phyloP scores from a whole-genome alignment of 208 protist genomes.

The Leishmania arabica region DNA sequence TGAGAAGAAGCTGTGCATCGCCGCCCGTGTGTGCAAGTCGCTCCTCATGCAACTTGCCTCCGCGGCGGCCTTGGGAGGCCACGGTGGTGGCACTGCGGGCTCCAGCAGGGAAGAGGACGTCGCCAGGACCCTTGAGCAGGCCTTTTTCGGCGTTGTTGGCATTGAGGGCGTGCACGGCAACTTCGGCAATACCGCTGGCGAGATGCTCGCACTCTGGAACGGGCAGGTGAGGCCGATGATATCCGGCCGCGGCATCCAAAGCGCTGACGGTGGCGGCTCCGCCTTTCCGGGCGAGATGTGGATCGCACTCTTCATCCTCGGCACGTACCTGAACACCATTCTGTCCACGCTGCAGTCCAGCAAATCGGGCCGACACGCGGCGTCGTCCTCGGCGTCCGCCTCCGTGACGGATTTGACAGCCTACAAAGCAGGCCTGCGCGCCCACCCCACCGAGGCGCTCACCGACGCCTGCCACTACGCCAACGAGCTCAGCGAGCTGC shows the following conservation, averaged over 20 bases:
- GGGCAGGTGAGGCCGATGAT: slow-evolving; percentile 23
- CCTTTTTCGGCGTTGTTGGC: slow-evolving; percentile 61
- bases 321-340: slow-evolving; percentile 68
- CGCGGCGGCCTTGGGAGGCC: slow-evolving; percentile 1
- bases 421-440: slow-evolving; percentile 36
- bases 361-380: not conserved
- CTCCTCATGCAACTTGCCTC: slow-evolving; percentile 32
- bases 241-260: not conserved
- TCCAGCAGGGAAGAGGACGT: slow-evolving; percentile 29
- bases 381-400: not conserved
- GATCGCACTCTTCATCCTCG: slow-evolving; percentile 65
- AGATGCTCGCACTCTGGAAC: slow-evolving; percentile 66
- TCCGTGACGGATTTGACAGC: slow-evolving; percentile 14
- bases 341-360: slow-evolving; percentile 19
- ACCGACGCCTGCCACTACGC: slow-evolving; percentile 57
- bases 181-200: slow-evolving; percentile 38
- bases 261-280: not conserved
- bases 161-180: slow-evolving; percentile 36
- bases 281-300: slow-evolving; percentile 57
- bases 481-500: slow-evolving; percentile 47
- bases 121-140: slow-evolving; percentile 41
- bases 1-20: slow-evolving; percentile 31
- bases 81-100: slow-evolving; percentile 6
- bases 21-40: slow-evolving; percentile 33
- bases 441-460: slow-evolving; percentile 33